Conservation (phyloP, 1,284 basidiomycete species). For the Heliocybe sulcata region DNA sequence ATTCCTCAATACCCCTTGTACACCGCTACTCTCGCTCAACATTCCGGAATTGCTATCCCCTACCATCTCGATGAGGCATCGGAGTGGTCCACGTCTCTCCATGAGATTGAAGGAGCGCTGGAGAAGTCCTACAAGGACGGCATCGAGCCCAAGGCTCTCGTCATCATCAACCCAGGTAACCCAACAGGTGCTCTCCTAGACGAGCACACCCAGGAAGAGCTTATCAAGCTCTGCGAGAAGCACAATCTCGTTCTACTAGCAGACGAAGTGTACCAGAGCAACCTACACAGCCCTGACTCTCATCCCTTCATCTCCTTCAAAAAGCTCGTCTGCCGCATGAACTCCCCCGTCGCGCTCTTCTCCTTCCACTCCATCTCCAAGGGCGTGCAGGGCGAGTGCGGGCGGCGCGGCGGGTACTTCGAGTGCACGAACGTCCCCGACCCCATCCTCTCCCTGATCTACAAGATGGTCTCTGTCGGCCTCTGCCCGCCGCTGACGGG, state of each 20-base stretch:
- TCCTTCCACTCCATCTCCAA: slow-evolving; percentile 97
- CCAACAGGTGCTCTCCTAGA: slow-evolving; percentile 85
- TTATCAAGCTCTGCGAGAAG: slow-evolving; percentile 79
- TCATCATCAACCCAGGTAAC: slow-evolving; percentile 96
- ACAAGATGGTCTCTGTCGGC: slow-evolving; percentile 90
- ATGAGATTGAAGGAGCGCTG: slow-evolving; percentile 64
- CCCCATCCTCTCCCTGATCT: slow-evolving; percentile 78
- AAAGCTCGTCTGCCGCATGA: slow-evolving; percentile 63
- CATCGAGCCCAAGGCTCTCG: slow-evolving; percentile 70
- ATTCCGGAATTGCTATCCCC: slow-evolving; percentile 74
- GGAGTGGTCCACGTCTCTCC: slow-evolving; percentile 82
- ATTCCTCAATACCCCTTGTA: slow-evolving; percentile 99
- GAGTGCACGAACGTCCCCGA: slow-evolving; percentile 78
- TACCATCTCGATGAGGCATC: slow-evolving; percentile 85
- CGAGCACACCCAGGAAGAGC: slow-evolving; percentile 59
- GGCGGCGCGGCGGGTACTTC: slow-evolving; percentile 90
- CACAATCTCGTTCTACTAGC: slow-evolving; percentile 85
- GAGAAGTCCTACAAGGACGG: slow-evolving; percentile 62
- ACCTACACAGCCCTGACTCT: slow-evolving; percentile 65
- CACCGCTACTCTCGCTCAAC: slow-evolving; percentile 89
- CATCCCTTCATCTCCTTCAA: slow-evolving; percentile 92
- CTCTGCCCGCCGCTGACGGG: slow-evolving; percentile 87
- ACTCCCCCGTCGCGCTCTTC: slow-evolving; percentile 70
- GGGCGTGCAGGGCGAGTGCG: slow-evolving; percentile 91
- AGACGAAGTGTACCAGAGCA: slow-evolving; percentile 93